phyloP scores from a whole-genome alignment of 73 alveolate genomes.

The Paramecium octaurelia region DNA sequence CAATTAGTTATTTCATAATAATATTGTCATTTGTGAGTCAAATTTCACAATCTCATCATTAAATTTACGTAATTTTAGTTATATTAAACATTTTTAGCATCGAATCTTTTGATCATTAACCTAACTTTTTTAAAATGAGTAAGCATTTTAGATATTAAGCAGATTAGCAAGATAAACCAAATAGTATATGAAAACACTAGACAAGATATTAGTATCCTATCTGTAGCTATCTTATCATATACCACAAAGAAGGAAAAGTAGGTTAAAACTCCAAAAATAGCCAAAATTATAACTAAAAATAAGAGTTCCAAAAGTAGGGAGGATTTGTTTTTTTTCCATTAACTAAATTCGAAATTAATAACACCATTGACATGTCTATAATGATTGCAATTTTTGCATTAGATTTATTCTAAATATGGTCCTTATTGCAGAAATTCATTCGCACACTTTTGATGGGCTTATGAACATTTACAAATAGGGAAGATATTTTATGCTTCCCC shows the following conservation, averaged over 20 bases:
- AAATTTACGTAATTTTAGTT: background rate
- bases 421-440: background rate
- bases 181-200: background rate
- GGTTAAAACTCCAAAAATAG: background rate
- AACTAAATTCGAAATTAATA: background rate
- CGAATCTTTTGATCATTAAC: background rate
- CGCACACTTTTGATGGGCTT: background rate
- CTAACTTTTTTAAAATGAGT: background rate
- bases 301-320: background rate
- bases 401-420: background rate
- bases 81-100: background rate
- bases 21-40: background rate
- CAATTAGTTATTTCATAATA: background rate
- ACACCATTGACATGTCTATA: background rate
- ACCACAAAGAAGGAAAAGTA: background rate
- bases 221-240: background rate
- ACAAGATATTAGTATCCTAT: background rate
- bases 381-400: background rate
- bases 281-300: background rate
- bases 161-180: background rate
- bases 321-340: background rate
- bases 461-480: background rate
- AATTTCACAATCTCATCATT: background rate
- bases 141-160: background rate
- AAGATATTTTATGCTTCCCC: background rate